These are phyloP conservation scores for Starmerella scarabaei DNA, from an alignment of 805 yeast genomes.

Conservation along the genomic window DNA sequence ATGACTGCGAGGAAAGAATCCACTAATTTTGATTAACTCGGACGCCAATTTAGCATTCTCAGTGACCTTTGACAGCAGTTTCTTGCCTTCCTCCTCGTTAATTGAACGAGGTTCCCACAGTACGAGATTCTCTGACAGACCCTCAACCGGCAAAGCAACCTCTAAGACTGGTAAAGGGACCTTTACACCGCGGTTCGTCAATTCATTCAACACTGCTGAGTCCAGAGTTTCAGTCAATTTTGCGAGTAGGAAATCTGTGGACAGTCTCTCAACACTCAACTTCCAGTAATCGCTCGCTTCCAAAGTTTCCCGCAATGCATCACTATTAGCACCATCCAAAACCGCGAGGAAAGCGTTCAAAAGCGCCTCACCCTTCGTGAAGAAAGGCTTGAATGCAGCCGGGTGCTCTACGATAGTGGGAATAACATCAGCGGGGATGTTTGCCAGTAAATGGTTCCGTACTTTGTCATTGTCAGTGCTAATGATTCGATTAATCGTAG, in stretches of 20 bases:
- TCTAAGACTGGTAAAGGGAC: conserved; percentile 5
- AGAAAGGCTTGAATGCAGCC: conserved; percentile 8
- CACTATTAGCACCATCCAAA: conserved; percentile 4
- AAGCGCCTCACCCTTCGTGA: neutral
- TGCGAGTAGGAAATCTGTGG: conserved; percentile 9
- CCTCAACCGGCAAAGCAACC: conserved; percentile 1
- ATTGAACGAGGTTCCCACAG: conserved; percentile 5
- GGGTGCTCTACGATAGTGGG: conserved; percentile 3
- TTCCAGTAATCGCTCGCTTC: conserved; percentile 13
- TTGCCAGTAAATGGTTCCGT: conserved; percentile 14
- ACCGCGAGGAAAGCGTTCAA: conserved; percentile 6
- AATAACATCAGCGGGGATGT: conserved; percentile 16
- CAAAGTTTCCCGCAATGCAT: conserved; percentile 6
- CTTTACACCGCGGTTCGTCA: conserved; percentile 7
- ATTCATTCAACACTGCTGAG: conserved; percentile 6
- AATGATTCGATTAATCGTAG: conserved; percentile 15
- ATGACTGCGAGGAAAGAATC: conserved; percentile 3
- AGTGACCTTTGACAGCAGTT: conserved; percentile 1
- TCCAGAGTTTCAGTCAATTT: neutral
- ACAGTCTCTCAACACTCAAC: conserved; percentile 10
- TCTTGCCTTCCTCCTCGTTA: neutral
- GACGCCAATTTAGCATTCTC: conserved; percentile 7
- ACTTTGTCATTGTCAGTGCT: conserved; percentile 4
- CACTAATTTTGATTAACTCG: conserved; percentile 12
- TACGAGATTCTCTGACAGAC: conserved; percentile 9